Percentiles rank a stretch among this genome's conserved stretches.
Evolutionary conservation across 805 yeast species (phyloP).

Genomic region (Candida easanensis): DNA sequence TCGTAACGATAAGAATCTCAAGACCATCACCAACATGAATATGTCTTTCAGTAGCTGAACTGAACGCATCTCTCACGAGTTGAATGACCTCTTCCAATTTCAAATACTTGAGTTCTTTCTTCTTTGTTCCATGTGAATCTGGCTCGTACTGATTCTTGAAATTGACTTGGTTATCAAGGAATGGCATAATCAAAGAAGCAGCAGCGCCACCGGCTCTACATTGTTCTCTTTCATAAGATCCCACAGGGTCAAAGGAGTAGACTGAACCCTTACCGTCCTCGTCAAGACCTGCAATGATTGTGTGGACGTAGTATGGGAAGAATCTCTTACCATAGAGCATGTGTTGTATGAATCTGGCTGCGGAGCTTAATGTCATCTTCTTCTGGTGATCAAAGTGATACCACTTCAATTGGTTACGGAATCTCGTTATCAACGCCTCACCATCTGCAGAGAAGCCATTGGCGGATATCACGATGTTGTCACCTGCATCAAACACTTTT

Average conservation of each 20-base stretch:
- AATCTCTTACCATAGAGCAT: constrained; percentile 88
- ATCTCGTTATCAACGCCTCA: constrained; percentile 73
- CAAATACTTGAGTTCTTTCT: constrained; percentile 60
- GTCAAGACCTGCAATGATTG: constrained; percentile 91
- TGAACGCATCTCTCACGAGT: constrained; percentile 89
- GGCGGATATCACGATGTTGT: constrained; percentile 81
- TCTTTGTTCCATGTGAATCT: constrained; percentile 62
- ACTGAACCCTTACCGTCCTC: constrained; percentile 86
- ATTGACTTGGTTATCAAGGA: constrained; percentile 94
- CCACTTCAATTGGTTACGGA: constrained; percentile 72
- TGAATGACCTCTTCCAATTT: constrained; percentile 80
- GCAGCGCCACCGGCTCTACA: constrained; percentile 99
- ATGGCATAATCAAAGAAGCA: constrained; percentile 93
- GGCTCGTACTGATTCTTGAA: constrained; percentile 92
- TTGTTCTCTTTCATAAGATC: constrained; percentile 95
- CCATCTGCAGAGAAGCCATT: constrained; percentile 98
- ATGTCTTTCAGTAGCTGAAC: constrained; percentile 97
- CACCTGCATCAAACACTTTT: constrained; percentile 86
- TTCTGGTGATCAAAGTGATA: constrained; percentile 88
- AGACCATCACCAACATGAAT: constrained; percentile 97
- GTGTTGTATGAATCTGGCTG: constrained; percentile 91
- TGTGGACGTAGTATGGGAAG: constrained; percentile 95
- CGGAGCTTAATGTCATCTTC: constrained; percentile 61
- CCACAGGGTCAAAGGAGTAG: constrained; percentile 96
- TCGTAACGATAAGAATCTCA: constrained; percentile 86